Evolutionary conservation across 2,329 filamentous ascomycete genomes (phyloP), one percentile per base, ranked within the genome.

Genomic region (Aspergillus quadricinctus): DNA sequence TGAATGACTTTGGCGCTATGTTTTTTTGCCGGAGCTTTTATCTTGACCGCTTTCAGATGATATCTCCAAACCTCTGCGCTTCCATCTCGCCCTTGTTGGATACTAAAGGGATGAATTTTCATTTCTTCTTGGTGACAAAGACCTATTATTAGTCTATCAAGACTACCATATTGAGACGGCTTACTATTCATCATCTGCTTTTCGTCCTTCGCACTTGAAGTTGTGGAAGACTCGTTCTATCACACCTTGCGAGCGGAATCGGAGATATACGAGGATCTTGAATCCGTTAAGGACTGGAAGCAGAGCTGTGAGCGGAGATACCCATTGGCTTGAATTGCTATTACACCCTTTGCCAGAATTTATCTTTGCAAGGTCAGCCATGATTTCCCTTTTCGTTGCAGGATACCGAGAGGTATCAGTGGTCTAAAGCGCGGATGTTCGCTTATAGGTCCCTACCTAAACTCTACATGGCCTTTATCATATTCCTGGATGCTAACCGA

Each of bases 11-110:
- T 37, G 5, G 31, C 11, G 4, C 11, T 17, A 35, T 6, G 3
- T 28, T 57, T 57, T 57, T 59, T 50, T 64, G 61, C 60, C 57
- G 21, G 53, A 49, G 31, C 1, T 23, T 35, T 40, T 9, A 51
- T 51, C 37, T 50, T 54, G 52, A 56, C 59, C 59, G 51, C 50
- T 52, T 49, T 11, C 7, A 46, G 14, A 14, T 25, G 9, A 46
- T 46, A 17, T 37, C 31, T 37, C 31, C 31, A 35, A 17, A 35
- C 31, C 31, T 35, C 5, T 35, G 31, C 5, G 17, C 31, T 7
- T 17, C 31, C 7, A 7, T 37, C 31, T 37, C 31, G 31, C 31
- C 31, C 14, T 37, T 37, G 31, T 37, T 37, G 31, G 17, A 37
- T 17, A 17, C 6, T 17, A 17, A 7, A 37, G 5, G 6, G 14